Evolutionary conservation across 2,329 filamentous ascomycete species (phyloP).

Genomic region (Xylariaceae sp.): DNA sequence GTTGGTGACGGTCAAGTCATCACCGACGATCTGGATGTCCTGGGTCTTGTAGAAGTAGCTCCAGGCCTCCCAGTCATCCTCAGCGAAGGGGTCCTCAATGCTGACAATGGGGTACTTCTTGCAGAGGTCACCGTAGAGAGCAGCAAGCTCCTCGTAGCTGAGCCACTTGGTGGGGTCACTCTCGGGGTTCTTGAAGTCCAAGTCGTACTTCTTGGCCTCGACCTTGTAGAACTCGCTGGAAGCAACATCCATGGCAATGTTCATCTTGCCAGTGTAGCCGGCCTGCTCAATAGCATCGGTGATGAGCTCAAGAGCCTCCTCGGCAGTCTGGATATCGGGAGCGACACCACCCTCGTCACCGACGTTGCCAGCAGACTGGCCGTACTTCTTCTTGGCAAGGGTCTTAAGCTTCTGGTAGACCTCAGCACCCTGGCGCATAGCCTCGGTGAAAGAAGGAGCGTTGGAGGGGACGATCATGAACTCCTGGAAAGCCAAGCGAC

Average conservation of each 20-base stretch:
- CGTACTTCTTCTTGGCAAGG: slow-evolving; percentile 98
- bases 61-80: slow-evolving; percentile 99
- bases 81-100: slow-evolving; percentile 98
- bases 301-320: slow-evolving; percentile 96
- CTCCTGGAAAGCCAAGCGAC: slow-evolving; percentile 90
- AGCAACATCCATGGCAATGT: slow-evolving; percentile 98
- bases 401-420: slow-evolving; percentile 97
- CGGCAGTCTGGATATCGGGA: slow-evolving; percentile 93
- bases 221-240: slow-evolving; percentile 99
- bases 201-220: slow-evolving; percentile 97
- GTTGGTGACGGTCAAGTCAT: slow-evolving; percentile 99
- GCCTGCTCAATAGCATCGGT: slow-evolving; percentile 88
- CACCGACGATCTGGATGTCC: slow-evolving; percentile 96
- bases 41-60: slow-evolving; percentile 99
- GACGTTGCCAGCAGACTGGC: slow-evolving; percentile 96
- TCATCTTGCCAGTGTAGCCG: slow-evolving; percentile 91
- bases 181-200: slow-evolving; percentile 99
- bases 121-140: slow-evolving; percentile 78
- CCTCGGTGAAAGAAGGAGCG: slow-evolving; percentile 89
- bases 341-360: slow-evolving; percentile 99
- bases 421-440: slow-evolving; percentile 91
- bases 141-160: slow-evolving; percentile 95
- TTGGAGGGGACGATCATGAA: slow-evolving; percentile 90
- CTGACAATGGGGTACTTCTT: slow-evolving; percentile 98
- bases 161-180: slow-evolving; percentile 96